Conservation (phyloP, 192 early-diverging fungal genomes). For the Chytriomyces sp. region DNA sequence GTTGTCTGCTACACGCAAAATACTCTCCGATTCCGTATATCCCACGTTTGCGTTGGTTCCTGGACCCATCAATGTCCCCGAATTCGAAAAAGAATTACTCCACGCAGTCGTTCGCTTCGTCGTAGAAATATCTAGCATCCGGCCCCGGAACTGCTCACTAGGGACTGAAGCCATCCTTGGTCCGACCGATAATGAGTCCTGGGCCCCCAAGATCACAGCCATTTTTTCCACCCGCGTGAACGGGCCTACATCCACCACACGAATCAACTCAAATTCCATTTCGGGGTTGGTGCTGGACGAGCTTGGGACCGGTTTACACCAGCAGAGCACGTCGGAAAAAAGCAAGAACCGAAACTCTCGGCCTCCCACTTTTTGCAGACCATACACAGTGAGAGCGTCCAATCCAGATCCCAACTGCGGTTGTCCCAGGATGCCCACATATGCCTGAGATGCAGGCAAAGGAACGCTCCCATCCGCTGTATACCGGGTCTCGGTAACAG, state of each 20-base stretch:
- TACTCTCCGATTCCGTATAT: slow-evolving; percentile 24
- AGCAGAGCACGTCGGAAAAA: slow-evolving; percentile 52
- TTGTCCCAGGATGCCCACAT: slow-evolving; percentile 8
- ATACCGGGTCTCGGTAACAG: slow-evolving; percentile 29
- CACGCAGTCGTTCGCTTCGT: background rate
- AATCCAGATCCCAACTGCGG: slow-evolving; percentile 11
- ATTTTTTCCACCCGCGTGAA: slow-evolving; percentile 20
- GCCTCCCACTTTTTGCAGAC: slow-evolving; percentile 34
- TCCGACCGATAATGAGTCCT: background rate
- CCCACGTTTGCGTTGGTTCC: background rate
- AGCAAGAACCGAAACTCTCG: slow-evolving; percentile 43
- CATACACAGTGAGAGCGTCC: slow-evolving; percentile 35
- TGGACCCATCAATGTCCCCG: background rate
- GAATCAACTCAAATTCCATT: slow-evolving; percentile 25
- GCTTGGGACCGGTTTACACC: slow-evolving; percentile 33
- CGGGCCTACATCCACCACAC: slow-evolving; percentile 24
- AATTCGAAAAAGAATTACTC: background rate
- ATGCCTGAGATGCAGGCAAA: background rate
- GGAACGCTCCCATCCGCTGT: background rate
- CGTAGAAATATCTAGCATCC: background rate
- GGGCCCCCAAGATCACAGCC: slow-evolving; percentile 6
- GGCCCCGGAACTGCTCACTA: background rate
- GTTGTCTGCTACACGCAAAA: slow-evolving; percentile 41
- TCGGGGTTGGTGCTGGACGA: background rate
- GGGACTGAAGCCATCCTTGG: background rate